Conservation (phyloP, 78 protist species). For the Dictyostelium capitatum region DNA sequence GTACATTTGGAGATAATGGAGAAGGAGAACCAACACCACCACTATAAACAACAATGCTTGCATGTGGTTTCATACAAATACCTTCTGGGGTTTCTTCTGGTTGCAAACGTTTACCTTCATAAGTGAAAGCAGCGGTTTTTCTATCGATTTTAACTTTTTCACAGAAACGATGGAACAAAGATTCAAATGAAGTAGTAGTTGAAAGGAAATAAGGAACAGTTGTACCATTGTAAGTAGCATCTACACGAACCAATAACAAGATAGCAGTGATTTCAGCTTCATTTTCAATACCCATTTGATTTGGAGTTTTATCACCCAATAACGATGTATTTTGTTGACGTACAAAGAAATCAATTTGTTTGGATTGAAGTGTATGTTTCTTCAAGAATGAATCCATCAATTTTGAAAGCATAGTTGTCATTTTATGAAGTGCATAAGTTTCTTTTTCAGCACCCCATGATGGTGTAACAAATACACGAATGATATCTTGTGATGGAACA, state of each 20-base stretch:
- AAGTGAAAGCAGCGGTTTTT: background rate
- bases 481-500: conserved; percentile 69
- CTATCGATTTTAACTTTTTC: conserved; percentile 25
- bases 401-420: conserved; percentile 52
- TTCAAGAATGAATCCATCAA: conserved; percentile 61
- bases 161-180: conserved; percentile 66
- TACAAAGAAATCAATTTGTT: conserved; percentile 31
- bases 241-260: conserved; percentile 21
- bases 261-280: conserved; percentile 36
- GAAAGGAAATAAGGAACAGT: conserved; percentile 58
- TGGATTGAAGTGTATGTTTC: conserved; percentile 32
- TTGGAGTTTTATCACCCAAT: conserved; percentile 10
- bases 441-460: conserved; percentile 73
- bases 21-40: background rate
- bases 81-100: conserved; percentile 65
- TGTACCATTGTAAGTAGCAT: conserved; percentile 13
- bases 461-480: conserved; percentile 42
- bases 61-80: conserved; percentile 57
- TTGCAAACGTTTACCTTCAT: conserved; percentile 3
- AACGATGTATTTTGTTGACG: background rate
- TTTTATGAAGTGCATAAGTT: conserved; percentile 70
- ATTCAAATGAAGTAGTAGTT: conserved; percentile 50
- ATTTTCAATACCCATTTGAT: conserved; percentile 29
- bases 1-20: too few species aligned
- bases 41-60: background rate